Percentiles rank a stretch among this genome's conserved stretches.
phyloP scores from a whole-genome alignment of 345 rosid genomes.

The Populus ilicifolia region DNA sequence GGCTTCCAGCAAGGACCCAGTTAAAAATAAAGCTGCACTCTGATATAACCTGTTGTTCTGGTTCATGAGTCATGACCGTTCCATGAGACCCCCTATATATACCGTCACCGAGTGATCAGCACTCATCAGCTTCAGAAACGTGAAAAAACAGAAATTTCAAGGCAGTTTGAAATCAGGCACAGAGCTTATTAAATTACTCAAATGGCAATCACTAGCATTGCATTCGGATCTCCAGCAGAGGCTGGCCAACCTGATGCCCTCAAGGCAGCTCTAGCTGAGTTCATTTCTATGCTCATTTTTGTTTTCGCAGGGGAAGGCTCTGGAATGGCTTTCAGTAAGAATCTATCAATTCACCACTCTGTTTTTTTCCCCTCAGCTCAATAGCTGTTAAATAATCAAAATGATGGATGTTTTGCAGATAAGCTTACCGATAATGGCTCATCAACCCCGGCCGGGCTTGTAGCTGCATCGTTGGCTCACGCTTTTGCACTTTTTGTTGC shows the following conservation, averaged over 20 bases:
- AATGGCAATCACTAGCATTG: constrained; percentile 49
- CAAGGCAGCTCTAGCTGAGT: constrained; percentile 32
- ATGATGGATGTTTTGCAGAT: constrained; percentile 20
- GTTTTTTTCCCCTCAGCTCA: not conserved
- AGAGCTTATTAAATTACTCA: not conserved
- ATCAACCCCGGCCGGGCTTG: constrained; percentile 24
- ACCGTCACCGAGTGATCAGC: not conserved
- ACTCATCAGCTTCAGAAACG: not conserved
- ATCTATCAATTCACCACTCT: not conserved
- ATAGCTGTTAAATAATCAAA: not conserved
- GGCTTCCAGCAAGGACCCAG: constrained; percentile 14
- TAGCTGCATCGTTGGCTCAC: constrained; percentile 30
- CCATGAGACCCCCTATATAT: constrained; percentile 25
- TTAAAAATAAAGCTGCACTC: constrained; percentile 14
- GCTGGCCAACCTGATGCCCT: constrained; percentile 22
- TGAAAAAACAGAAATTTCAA: not conserved
- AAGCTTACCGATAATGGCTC: constrained; percentile 17
- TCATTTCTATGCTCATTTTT: constrained; percentile 25
- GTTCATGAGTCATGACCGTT: not conserved
- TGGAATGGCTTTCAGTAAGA: constrained; percentile 34
- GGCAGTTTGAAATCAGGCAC: not conserved
- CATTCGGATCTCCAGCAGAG: constrained; percentile 47
- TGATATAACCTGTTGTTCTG: constrained; percentile 16
- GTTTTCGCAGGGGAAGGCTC: constrained; percentile 34
- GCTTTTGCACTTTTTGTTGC: constrained; percentile 27